Evolutionary conservation across 2,329 filamentous ascomycete genomes (phyloP), one percentile per base, ranked within the genome.

Genomic region (Penicillium paneum): DNA sequence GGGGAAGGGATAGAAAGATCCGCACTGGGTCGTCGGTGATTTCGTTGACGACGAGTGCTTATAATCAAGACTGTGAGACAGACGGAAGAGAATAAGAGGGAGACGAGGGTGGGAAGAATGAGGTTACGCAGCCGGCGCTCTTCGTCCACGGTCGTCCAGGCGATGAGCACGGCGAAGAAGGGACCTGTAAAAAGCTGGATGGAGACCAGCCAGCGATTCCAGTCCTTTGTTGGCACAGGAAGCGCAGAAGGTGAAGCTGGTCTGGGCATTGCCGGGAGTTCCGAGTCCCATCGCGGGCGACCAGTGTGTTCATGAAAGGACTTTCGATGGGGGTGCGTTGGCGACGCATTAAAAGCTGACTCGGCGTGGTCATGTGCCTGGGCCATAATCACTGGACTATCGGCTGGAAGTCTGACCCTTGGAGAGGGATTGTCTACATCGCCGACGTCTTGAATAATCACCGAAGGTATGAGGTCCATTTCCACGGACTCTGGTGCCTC

Each of bases 181-280:
- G 94, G 94, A 0, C 92, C 91, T 0, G 88, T 90, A 68, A 97
- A 91, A 45, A 94, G 81, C 66, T 99, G 95, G 10, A 94, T 73
- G 12, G 86, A 83, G 12, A 96, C 83, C 3, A 99, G 83, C 93
- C 94, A 99, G 49, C 91, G 84, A 66, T 92, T 96, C 92, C 94
- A 97, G 29, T 85, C 80, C 51, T 81, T 79, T 21, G 19, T 13
- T 24, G 54, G 50, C 3, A 38, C 34, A 32, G 43, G 36, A 4
- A 42, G 29, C 8, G 31, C 12, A 11, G 26, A 3, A 40, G 19
- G 6, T n/a, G 51, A 49, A 7, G 34, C 40, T 3, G 73, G 61
- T 3, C 62, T 54, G 38, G 66, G 57, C 26, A 65, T 26, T 26
- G 74, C 67, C 6, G 72, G 71, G 17, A 74, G 60, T 54, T 77